phyloP scores from a whole-genome alignment of 257 asterid genomes.

The Nicotiana obtusifolia region DNA sequence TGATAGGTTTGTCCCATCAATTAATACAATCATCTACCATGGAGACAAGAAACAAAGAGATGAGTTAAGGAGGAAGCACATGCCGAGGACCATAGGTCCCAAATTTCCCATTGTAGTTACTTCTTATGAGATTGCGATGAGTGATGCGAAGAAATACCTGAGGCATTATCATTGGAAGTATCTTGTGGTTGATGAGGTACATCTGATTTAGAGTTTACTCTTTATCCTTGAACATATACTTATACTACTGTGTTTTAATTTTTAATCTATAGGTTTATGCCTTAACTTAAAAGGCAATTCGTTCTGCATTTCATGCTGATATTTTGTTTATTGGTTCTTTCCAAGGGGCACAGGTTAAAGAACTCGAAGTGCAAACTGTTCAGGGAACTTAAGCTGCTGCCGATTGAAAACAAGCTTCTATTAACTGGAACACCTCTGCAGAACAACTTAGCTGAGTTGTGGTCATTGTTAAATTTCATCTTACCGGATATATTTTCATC shows the following conservation, averaged over 20 bases:
- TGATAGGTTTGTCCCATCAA: constrained; percentile 73
- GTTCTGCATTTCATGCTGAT: constrained; percentile 2
- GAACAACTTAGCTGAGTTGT: constrained; percentile 94
- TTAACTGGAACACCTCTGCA: constrained; percentile 99
- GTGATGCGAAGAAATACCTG: constrained; percentile 56
- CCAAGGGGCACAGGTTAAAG: constrained; percentile 91
- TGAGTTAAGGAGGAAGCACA: constrained; percentile 66
- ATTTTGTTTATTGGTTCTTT: constrained; percentile 19
- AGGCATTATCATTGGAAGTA: constrained; percentile 86
- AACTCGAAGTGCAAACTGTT: constrained; percentile 76
- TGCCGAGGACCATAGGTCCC: constrained; percentile 83
- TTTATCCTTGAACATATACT: neutral
- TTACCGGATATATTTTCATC: constrained; percentile 97
- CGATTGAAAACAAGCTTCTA: constrained; percentile 84
- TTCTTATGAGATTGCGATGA: constrained; percentile 76
- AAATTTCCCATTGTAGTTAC: constrained; percentile 81
- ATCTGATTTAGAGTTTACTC: neutral
- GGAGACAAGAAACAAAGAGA: constrained; percentile 69
- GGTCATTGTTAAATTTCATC: constrained; percentile 94
- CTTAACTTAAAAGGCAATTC: neutral
- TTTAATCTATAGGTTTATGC: neutral
- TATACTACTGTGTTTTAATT: neutral
- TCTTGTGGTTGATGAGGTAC: constrained; percentile 94
- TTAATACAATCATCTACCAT: constrained; percentile 75
- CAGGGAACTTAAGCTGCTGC: constrained; percentile 54